Base-by-base conservation (phyloP, 1,139 yeast genomes). In the Fermentozyma sake region DNA sequence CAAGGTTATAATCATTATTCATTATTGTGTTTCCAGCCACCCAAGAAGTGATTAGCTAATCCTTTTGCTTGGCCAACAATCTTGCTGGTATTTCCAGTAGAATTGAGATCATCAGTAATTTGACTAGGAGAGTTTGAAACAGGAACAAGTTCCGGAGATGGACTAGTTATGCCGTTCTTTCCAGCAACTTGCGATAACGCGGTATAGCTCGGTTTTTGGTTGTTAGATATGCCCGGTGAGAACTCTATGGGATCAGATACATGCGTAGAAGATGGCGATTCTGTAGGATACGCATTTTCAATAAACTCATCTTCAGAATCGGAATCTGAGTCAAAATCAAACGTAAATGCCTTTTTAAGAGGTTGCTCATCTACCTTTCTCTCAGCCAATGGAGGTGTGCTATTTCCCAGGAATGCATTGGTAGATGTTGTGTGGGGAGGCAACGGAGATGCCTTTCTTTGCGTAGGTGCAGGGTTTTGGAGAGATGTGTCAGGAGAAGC, bases 101-200 rank as follows among this genome's bases (percentile, higher is more conserved):
- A 14, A 10, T 22, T 19, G 5, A 16, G 24, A 16, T 22, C 24
- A 14, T 22, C 22, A 18, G 13, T 12, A 20, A 15, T 20, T 18
- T 29, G 28, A n/a, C n/a, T n/a, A n/a, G n/a, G n/a, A n/a, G n/a
- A n/a, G 16, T 20, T 27, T 9, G 19, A 20, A 14, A 30, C 26
- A n/a, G 36, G 37, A 14, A 34, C 34, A 11, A 26, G 27, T 11
- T 48, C 57, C 5, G 56, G 52, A 12, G 61, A 48, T 9, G 65
- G 67, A 46, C 56, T 51, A 14, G 46, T 42, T 24, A 62, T 59
- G 5, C 69, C 68, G 36, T 51, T 63, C 28, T 48, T 55, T 8
- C 68, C 77, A 3, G 79, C 79, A 13, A 73, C 74, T 38, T 69
- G 73, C 27, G 74, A 68, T 21, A 72, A 50, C 7, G 76, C 60